Evolutionary conservation across 768 basidiomycete genomes (phyloP), one percentile per base, ranked within the genome.

Genomic region (Pleurotus sapidus): DNA sequence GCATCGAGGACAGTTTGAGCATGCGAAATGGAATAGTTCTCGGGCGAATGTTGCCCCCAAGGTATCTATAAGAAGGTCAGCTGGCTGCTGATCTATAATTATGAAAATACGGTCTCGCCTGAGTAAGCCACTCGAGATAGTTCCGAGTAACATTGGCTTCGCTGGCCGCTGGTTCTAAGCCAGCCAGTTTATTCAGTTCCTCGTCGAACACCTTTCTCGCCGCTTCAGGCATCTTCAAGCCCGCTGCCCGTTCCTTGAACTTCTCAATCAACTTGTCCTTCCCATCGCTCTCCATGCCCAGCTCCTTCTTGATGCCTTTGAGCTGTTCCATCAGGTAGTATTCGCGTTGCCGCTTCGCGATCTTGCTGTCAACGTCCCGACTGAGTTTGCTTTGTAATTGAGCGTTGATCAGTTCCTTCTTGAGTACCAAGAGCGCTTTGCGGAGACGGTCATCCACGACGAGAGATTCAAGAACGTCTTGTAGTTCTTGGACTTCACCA

Each of bases 301-400:
- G 79, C 70, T 96, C 95, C 74, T 93, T 95, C 79, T 96, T 96
- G 72, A 87, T 95, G 56, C 91, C 92, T 71, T 94, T 94, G 45
- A 98, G 82, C 71, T 98, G 95, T 68, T 98, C 95, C 91, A 95
- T 95, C 51, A 98, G 77, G 67, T 95, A 97, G 63, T 95, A 95
- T 74, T 97, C 95, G 55, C 94, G 77, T 68, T 97, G 95, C 4
- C 95, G 81, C 68, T 96, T 95, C 9, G 93, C 93, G 59, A 98
- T 95, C 76, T 95, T 97, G 77, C 77, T 84, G 67, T 98, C 94
- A 1, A 98, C 95, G 64, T 98, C 95, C 15, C 92, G 81, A 1
- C 88, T 86, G 57, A 98, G 88, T 73, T 96, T 97, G 65, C 84
- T 87, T 72, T 97, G 96, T 49, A 98, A 74, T 68, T 98, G 94